These are phyloP conservation scores for Haberlea rhodopensis DNA, from an alignment of 257 asterid species.

Conservation along the genomic window DNA sequence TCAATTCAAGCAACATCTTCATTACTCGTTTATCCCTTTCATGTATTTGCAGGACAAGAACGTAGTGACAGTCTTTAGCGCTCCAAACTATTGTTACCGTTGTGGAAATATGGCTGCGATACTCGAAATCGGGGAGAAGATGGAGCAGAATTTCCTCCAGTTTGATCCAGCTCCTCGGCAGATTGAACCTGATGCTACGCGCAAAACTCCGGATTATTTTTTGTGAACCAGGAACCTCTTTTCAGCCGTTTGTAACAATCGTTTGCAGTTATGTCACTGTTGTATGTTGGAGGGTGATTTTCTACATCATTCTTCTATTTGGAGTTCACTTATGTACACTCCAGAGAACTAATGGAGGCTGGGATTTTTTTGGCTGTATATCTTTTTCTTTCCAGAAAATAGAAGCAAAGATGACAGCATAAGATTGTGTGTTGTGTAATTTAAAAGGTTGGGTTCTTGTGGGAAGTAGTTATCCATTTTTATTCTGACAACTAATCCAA, in stretches of 20 bases:
- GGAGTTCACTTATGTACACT: slow-evolving; percentile 38
- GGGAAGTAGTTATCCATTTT: no score
- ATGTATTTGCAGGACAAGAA: slow-evolving; percentile 67
- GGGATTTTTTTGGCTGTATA: slow-evolving; percentile 46
- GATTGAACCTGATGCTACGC: slow-evolving; percentile 88
- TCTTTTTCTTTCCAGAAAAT: slow-evolving; percentile 43
- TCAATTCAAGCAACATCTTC: slow-evolving; percentile 11
- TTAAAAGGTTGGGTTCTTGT: no score
- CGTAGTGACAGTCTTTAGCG: slow-evolving; percentile 88
- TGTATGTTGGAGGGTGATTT: slow-evolving; percentile 47
- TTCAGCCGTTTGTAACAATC: slow-evolving; percentile 26
- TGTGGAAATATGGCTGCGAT: slow-evolving; percentile 99
- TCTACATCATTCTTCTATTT: slow-evolving; percentile 45
- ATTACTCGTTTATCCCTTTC: slow-evolving; percentile 6
- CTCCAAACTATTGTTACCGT: no score
- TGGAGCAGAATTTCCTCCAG: slow-evolving; percentile 94
- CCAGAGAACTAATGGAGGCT: slow-evolving; percentile 38
- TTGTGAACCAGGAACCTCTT: slow-evolving; percentile 46
- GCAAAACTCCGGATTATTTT: slow-evolving; percentile 94
- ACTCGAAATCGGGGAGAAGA: slow-evolving; percentile 86
- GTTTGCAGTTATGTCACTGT: slow-evolving; percentile 33
- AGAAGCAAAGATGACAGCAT: slow-evolving; percentile 46
- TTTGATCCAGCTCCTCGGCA: slow-evolving; percentile 98
- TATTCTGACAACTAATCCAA: no score
- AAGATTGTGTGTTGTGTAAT: slow-evolving; percentile 45